phyloP scores from a whole-genome alignment of 441 rosid species.

The Populus hybrid region DNA sequence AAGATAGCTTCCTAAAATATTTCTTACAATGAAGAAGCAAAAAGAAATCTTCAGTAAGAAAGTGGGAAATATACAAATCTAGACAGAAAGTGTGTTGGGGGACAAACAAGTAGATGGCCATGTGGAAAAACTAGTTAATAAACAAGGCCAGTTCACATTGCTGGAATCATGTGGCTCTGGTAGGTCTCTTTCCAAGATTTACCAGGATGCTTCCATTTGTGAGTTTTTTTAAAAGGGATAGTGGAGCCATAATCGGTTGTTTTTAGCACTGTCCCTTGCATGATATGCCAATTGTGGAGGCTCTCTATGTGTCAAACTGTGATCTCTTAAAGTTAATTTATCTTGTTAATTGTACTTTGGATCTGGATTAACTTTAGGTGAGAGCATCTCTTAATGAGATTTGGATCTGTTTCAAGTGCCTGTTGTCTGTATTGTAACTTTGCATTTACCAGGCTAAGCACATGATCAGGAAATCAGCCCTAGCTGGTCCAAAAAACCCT shows the following conservation, averaged over 20 bases:
- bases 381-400: not conserved
- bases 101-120: not conserved
- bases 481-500: not conserved
- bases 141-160: not conserved
- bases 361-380: not conserved
- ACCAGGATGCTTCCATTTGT: not conserved
- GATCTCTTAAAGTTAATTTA: not conserved
- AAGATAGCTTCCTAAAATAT: conserved; percentile 14
- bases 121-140: conserved; percentile 1
- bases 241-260: not conserved
- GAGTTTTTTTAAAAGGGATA: not conserved
- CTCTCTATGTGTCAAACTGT: not conserved
- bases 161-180: not conserved
- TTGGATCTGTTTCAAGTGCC: not conserved
- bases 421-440: not conserved
- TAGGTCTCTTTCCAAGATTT: not conserved
- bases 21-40: not conserved
- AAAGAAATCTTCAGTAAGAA: not conserved
- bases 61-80: not conserved
- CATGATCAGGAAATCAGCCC: not conserved
- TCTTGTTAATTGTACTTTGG: not conserved
- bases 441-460: not conserved
- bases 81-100: not conserved
- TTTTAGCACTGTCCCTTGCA: not conserved
- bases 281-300: not conserved